Base-by-base conservation (phyloP, 2,329 filamentous ascomycete genomes). In the Microcyclospora pomicola region DNA sequence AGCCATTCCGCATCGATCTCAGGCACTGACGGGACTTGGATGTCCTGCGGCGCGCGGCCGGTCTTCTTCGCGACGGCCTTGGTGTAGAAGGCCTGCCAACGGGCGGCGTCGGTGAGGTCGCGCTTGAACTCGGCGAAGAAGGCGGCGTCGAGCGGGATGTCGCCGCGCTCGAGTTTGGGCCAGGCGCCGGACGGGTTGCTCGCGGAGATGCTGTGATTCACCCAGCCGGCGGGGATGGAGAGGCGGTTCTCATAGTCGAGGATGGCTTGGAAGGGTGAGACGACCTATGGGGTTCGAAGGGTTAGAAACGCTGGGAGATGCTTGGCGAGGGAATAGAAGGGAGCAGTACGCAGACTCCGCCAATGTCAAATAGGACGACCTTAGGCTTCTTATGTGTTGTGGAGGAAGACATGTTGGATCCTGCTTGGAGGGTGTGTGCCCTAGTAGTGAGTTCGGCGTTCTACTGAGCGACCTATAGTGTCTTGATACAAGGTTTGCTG, bases 251-350 rank as follows among this genome's bases (percentile, higher is more conserved):
- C 91, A 59, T 95, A 95, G 62, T 93, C 81, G 40, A 93, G 70
- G 51, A 98, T 96, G 2, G 83, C 78, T 64, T 93, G 85, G 54
- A 98, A 87, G 9, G 91, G 91, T 1, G 86, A 95, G 15, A 81
- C 68, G 38, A 95, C 85, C 87, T 93, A 47, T 7, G 15, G 15
- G 19, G 19, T 24, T 24, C n/a, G 19, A 24, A 24, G 19, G 4
- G 19, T 24, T 24, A 24, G 19, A 24, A 24, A 7, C 19, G 19
- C 19, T 24, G 19, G 5, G 19, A 24, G n/a, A n/a, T n/a, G n/a
- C n/a, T 24, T 4, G 7, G 19, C 19, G 7, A 24, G 7, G 7
- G 15, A 6, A 19, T 15, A 31, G 27, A 34, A 28, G 31, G 39
- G 14, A 34, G 14, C 36, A 28, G 19, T 80, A 94, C 88, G 70